Base-by-base conservation (phyloP, 257 asterid species). In the Solanum pimpinellifolium region DNA sequence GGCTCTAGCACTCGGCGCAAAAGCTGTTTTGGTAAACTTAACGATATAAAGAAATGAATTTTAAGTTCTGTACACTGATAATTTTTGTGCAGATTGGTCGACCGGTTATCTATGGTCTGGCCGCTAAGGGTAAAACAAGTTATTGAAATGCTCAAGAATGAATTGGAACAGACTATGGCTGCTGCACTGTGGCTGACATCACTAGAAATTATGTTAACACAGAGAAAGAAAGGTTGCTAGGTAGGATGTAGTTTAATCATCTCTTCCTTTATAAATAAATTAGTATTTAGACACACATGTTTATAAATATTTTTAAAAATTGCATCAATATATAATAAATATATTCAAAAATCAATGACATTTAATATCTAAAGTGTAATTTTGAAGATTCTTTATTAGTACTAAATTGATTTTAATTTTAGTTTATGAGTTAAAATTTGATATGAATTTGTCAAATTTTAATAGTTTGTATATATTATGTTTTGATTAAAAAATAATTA, bases 1-100 rank as follows among this genome's bases (percentile, higher is more conserved):
- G 92, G 96, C 95, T 88, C 88, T 94, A 80, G 95, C 96, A 84
- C 92, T 93, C 11, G 96, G 98, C 10, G 98, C 96, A 72, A 91
- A 88, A 87, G 94, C 93, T 42, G 94, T 92, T 77, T 47, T 94
- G 93, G 96, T 93, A 89, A 86, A 46, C 44, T 56, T 9, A 42
- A 70, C 76, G 42, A 47, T 65, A 8, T 65, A 47, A 4, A n/a
- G 69, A 69, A n/a, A 35, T 18, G 20, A 18, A 44, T 25, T 25
- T 11, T 8, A 29, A 74, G 62, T 85, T 33, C 10, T 35, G 6
- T 39, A 13, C 10, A 11, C 25, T 10, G 31, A n/a, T 29, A 31
- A 31, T 5, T 35, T 16, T 73, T 87, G 49, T 20, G 27, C 81
- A 92, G 97, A 91, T 94, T 73, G 96, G 94, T 29, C 90, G 96